Evolutionary conservation across 1,284 basidiomycete genomes (phyloP).

Genomic region (Ceratobasidium sp.): DNA sequence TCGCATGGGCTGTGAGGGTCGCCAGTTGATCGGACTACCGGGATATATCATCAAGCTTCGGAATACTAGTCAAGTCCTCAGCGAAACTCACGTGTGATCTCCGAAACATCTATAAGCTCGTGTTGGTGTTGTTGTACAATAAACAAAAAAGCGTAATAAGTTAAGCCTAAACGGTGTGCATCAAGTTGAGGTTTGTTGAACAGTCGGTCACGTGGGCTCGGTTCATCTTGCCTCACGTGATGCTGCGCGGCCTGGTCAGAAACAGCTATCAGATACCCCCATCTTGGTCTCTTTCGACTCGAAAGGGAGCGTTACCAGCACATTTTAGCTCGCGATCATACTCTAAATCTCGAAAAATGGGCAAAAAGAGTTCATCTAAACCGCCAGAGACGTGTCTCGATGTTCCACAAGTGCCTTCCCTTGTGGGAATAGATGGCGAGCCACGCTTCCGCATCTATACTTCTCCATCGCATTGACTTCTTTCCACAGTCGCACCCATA

Average conservation of each 20-base stretch:
- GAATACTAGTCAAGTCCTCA: background rate
- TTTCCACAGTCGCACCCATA: slow-evolving; percentile 60
- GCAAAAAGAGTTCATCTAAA: slow-evolving; percentile 48
- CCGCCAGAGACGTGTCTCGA: slow-evolving; percentile 48
- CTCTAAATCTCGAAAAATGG: slow-evolving; percentile 43
- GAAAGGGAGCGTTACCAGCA: background rate
- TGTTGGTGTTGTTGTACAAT: slow-evolving; percentile 7
- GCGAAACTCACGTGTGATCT: slow-evolving; percentile 6
- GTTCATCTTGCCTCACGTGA: slow-evolving; percentile 23
- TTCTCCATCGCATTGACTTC: background rate
- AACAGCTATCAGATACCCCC: background rate
- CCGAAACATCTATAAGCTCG: slow-evolving; percentile 27
- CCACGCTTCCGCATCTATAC: background rate
- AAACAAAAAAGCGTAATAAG: slow-evolving; percentile 39
- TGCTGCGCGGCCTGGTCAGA: slow-evolving; percentile 3
- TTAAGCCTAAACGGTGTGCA: slow-evolving; percentile 24
- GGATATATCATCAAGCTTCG: background rate
- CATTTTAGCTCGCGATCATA: background rate
- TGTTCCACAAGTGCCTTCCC: slow-evolving; percentile 48
- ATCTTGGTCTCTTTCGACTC: background rate
- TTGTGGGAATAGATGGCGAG: slow-evolving; percentile 40
- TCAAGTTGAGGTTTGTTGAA: slow-evolving; percentile 35
- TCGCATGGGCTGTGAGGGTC: slow-evolving; percentile 33
- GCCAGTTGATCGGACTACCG: slow-evolving; percentile 35
- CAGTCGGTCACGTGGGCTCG: slow-evolving; percentile 19